A percentile compares a stretch with the other conserved stretches of the same genome.
phyloP scores from a whole-genome alignment of 768 basidiomycete species.

The Exidia glandulosa region DNA sequence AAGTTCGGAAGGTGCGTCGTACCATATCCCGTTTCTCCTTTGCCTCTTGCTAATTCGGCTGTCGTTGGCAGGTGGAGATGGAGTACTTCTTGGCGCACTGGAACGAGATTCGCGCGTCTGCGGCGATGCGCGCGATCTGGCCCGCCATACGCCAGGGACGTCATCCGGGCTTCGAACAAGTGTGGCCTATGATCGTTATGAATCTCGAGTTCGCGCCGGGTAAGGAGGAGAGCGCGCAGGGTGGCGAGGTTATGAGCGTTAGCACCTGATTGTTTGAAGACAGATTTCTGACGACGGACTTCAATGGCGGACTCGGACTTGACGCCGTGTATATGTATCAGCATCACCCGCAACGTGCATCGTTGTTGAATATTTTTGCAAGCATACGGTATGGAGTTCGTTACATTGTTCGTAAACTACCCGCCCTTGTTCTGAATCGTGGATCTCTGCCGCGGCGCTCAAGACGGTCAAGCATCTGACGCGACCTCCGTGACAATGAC shows the following conservation, averaged over 20 bases:
- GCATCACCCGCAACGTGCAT: no score
- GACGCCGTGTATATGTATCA: no score
- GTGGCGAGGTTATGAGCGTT: neutral
- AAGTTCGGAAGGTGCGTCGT: constrained; percentile 59
- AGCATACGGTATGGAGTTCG: no score
- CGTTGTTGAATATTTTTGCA: no score
- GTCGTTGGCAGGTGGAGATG: constrained; percentile 43
- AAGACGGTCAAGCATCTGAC: neutral
- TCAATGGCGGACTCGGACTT: no score
- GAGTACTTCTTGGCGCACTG: constrained; percentile 74
- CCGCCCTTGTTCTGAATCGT: no score
- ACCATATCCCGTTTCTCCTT: no score
- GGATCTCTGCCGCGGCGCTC: no score
- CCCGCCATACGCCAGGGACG: constrained; percentile 73
- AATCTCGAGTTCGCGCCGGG: neutral
- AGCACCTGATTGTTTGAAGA: no score
- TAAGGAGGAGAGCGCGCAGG: neutral
- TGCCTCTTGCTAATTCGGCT: no score
- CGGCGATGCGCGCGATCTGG: constrained; percentile 75
- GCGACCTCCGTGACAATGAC: neutral
- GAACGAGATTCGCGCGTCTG: constrained; percentile 73
- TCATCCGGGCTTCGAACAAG: constrained; percentile 78
- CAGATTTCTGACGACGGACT: no score
- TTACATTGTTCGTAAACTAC: no score
- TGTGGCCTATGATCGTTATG: neutral